Percentiles rank a stretch among this genome's conserved stretches.
Conservation (phyloP, 2,329 filamentous ascomycete species). For the Fusarium virguliforme region DNA sequence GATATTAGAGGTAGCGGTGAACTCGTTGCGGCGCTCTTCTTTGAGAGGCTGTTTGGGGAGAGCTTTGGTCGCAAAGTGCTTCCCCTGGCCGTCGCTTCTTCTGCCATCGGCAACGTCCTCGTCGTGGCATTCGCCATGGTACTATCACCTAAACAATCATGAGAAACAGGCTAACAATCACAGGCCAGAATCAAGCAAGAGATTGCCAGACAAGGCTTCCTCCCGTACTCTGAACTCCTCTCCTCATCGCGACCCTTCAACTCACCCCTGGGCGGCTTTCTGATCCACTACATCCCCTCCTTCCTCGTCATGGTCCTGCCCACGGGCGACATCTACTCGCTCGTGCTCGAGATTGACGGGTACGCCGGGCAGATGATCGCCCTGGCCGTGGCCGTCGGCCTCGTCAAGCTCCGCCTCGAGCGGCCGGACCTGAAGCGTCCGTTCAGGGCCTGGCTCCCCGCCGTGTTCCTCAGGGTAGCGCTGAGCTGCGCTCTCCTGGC, state of each 20-base stretch:
- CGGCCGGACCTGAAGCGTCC: constrained; percentile 74
- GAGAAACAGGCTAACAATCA: constrained; percentile 25
- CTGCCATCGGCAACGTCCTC: constrained; percentile 80
- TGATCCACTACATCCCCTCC: constrained; percentile 79
- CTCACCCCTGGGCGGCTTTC: constrained; percentile 76
- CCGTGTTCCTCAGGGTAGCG: constrained; percentile 69
- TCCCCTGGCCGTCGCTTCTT: constrained; percentile 76
- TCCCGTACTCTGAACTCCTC: constrained; percentile 74
- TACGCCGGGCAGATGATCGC: constrained; percentile 76
- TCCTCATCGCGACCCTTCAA: constrained; percentile 78
- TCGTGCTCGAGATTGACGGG: constrained; percentile 81
- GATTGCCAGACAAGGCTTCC: constrained; percentile 79
- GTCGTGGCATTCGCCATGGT: constrained; percentile 79
- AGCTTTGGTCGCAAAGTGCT: constrained; percentile 71
- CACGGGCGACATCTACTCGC: constrained; percentile 77
- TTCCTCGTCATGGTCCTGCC: constrained; percentile 77
- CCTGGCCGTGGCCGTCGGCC: constrained; percentile 70
- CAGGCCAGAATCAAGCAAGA: constrained; percentile 81
- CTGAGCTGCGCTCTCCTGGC: constrained; percentile 70
- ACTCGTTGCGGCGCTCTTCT: constrained; percentile 78
- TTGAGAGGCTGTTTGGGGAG: constrained; percentile 74
- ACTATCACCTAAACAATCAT: constrained; percentile 29
- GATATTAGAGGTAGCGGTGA: constrained; percentile 78
- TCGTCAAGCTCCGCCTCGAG: constrained; percentile 73
- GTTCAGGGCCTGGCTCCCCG: constrained; percentile 76